Evolutionary conservation across 2,329 filamentous ascomycete genomes (phyloP).

Genomic region (Diplodia sapinea): DNA sequence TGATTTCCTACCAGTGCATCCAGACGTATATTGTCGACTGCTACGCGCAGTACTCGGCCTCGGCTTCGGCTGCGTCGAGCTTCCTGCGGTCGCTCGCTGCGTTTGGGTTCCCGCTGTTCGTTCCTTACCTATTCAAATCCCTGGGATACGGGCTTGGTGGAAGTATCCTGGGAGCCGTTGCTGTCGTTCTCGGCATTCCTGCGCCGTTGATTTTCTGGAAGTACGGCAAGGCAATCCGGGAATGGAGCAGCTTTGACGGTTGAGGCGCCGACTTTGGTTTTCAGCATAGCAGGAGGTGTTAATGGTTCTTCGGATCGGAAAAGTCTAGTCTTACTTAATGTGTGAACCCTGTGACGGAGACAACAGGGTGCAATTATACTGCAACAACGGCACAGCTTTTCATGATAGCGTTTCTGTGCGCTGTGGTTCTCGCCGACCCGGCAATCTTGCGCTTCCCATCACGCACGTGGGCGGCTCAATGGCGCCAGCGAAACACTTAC

Average conservation of each 20-base stretch:
- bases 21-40: constrained; percentile 63
- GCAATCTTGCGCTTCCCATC: constrained; percentile 9
- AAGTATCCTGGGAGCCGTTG: constrained; percentile 54
- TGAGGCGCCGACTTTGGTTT: background rate
- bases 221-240: constrained; percentile 54
- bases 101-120: constrained; percentile 55
- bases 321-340: background rate
- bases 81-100: constrained; percentile 56
- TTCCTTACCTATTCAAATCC: constrained; percentile 51
- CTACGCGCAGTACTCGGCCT: constrained; percentile 58
- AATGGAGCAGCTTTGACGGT: constrained; percentile 43
- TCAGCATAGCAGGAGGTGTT: constrained; percentile 1
- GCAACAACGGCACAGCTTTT: background rate
- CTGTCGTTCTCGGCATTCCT: constrained; percentile 53
- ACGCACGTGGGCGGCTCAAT: constrained; percentile 28
- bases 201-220: constrained; percentile 57
- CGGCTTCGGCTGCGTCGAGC: constrained; percentile 57
- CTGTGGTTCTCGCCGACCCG: background rate
- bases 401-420: background rate
- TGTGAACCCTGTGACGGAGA: background rate
- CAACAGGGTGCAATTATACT: background rate
- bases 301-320: background rate
- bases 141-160: constrained; percentile 58
- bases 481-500: constrained; percentile 26
- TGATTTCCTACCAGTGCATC: constrained; percentile 53